Percentiles rank a stretch among this genome's conserved stretches.
Conservation (phyloP, 2,329 filamentous ascomycete species). For the Fusarium xylarioides region DNA sequence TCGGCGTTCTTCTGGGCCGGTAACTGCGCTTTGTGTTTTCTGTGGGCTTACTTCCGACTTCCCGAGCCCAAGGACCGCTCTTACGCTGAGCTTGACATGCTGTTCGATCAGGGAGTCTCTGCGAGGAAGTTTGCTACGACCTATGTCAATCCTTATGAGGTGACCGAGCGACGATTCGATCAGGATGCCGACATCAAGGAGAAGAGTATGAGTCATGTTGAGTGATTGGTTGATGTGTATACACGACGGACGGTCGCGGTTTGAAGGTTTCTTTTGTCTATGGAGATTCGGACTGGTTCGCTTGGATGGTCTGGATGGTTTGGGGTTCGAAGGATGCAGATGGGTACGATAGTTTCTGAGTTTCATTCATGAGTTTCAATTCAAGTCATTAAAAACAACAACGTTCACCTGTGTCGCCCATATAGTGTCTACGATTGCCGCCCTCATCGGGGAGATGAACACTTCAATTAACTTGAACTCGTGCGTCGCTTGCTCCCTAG, state of each 20-base stretch:
- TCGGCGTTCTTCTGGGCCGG: not conserved
- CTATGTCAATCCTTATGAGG: not conserved
- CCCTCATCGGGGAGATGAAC: rapidly evolving
- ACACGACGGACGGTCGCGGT: not conserved
- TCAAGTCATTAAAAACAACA: not conserved
- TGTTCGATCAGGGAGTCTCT: not conserved
- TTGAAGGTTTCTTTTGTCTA: not conserved
- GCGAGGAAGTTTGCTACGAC: not conserved
- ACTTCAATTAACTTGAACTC: rapidly evolving
- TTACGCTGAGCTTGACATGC: not conserved
- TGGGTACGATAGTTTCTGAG: not conserved
- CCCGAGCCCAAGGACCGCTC: not conserved
- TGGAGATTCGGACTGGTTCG: not conserved
- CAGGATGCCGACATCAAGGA: not conserved
- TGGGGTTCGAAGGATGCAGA: not conserved
- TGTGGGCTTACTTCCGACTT: not conserved
- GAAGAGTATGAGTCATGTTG: not conserved
- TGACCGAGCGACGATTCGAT: not conserved
- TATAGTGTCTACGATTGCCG: not conserved
- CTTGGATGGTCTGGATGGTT: not conserved
- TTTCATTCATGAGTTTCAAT: not conserved
- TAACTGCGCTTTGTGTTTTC: not conserved
- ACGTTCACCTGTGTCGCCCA: not conserved
- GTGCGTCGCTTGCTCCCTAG: rapidly evolving
- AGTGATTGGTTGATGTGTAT: not conserved